Evolutionary conservation across 2,329 filamentous ascomycete genomes (phyloP).

Genomic region (Madurella mycetomatis): DNA sequence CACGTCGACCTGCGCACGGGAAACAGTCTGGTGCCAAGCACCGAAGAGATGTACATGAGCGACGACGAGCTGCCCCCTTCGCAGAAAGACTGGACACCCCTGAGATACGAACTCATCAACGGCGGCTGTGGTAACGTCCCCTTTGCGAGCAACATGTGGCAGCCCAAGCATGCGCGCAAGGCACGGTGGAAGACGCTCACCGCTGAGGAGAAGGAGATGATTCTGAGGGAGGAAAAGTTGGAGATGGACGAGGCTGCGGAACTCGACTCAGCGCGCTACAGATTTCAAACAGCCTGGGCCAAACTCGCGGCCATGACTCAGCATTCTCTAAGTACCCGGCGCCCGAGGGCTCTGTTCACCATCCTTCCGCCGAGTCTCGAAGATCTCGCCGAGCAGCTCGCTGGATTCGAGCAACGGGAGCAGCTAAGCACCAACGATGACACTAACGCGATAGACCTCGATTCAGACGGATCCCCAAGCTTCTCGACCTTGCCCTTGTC

Average conservation of each 20-base stretch:
- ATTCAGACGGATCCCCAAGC: not conserved
- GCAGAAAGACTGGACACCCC: constrained; percentile 12
- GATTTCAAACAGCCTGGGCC: not conserved
- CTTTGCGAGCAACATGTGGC: constrained; percentile 36
- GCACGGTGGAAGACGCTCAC: constrained; percentile 39
- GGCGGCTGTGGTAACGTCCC: constrained; percentile 33
- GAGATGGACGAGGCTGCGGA: constrained; percentile 19
- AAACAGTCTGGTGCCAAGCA: constrained; percentile 45
- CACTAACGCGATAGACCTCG: constrained; percentile 10
- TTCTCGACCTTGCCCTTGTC: not conserved
- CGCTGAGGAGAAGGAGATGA: constrained; percentile 34
- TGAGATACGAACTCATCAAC: constrained; percentile 17
- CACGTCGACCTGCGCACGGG: constrained; percentile 51
- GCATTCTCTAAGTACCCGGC: not conserved
- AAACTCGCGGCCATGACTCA: not conserved
- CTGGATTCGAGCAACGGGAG: not conserved
- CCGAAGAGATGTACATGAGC: constrained; percentile 49
- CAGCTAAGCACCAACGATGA: not conserved
- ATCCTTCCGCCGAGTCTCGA: not conserved
- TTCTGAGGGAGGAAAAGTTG: constrained; percentile 31
- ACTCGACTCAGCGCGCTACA: not conserved
- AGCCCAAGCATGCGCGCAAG: constrained; percentile 42
- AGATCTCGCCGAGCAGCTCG: constrained; percentile 3
- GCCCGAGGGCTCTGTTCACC: not conserved
- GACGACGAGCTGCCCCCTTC: constrained; percentile 38